Conservation (phyloP, 1,284 basidiomycete genomes). For the Ustilago tritici region DNA sequence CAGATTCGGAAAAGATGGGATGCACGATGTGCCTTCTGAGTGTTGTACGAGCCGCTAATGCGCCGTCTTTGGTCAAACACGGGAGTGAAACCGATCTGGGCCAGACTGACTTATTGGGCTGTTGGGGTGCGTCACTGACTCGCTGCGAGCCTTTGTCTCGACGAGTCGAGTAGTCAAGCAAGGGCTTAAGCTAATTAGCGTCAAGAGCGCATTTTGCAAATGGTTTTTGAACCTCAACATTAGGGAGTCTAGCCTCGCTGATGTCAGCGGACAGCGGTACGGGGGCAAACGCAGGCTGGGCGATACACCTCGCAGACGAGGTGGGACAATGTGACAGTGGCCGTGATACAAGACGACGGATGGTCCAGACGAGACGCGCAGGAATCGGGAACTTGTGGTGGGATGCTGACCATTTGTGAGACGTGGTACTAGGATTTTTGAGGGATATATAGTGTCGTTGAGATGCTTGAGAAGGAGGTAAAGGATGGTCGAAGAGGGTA, state of each 20-base stretch:
- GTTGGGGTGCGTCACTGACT: no score
- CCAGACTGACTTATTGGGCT: no score
- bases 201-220: no score
- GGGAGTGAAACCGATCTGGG: no score
- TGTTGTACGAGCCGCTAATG: no score
- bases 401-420: constrained; percentile 44
- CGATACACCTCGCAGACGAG: neutral
- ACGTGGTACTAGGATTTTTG: neutral
- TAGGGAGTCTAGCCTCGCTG: neutral
- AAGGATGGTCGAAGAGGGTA: neutral
- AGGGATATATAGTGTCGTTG: neutral
- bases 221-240: neutral
- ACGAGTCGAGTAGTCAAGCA: neutral
- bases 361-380: constrained; percentile 6
- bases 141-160: no score
- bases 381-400: constrained; percentile 16
- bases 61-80: no score
- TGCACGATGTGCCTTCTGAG: no score
- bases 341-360: constrained; percentile 17
- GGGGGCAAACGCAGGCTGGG: neutral
- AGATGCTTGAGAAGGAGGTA: constrained; percentile 11
- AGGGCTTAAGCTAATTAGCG: no score
- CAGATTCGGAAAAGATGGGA: no score
- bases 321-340: constrained; percentile 2
- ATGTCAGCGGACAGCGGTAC: constrained; percentile 13